Conservation (phyloP, 495 filamentous ascomycete genomes). For the Apodospora peruviana region DNA sequence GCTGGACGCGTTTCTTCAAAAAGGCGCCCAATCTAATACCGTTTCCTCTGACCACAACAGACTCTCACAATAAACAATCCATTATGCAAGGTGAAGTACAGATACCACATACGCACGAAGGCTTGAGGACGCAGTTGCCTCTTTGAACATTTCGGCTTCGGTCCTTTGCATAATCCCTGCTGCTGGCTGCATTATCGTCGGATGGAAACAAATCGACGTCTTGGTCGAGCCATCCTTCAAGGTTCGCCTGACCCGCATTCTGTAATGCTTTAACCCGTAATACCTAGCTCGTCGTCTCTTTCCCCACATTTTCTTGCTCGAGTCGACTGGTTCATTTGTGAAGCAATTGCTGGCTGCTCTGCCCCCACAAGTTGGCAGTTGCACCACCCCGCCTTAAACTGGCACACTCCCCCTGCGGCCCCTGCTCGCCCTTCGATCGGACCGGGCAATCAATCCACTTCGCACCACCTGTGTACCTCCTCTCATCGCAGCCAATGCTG, state of each 20-base stretch:
- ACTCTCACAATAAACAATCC: too few relatives aligned
- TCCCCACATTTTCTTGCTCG: background rate
- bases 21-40: too few relatives aligned
- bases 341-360: too few relatives aligned
- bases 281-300: background rate
- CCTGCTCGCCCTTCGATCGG: background rate
- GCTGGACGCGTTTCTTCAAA: slow-evolving; percentile 16
- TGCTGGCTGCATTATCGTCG: too few relatives aligned
- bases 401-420: background rate
- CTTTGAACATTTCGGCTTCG: background rate
- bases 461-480: slow-evolving; percentile 13
- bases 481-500: slow-evolving; percentile 2
- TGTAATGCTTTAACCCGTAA: too few relatives aligned
- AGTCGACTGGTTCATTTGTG: too few relatives aligned
- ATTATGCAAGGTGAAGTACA: too few relatives aligned
- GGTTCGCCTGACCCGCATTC: slow-evolving; percentile 8
- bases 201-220: too few relatives aligned
- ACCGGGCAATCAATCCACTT: background rate
- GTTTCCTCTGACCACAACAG: too few relatives aligned
- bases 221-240: slow-evolving; percentile 6
- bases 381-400: background rate
- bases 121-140: slow-evolving; percentile 9
- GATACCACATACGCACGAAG: background rate
- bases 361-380: background rate
- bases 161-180: slow-evolving; percentile 1